phyloP scores from a whole-genome alignment of 441 rosid genomes.

The Adansonia gregorii region DNA sequence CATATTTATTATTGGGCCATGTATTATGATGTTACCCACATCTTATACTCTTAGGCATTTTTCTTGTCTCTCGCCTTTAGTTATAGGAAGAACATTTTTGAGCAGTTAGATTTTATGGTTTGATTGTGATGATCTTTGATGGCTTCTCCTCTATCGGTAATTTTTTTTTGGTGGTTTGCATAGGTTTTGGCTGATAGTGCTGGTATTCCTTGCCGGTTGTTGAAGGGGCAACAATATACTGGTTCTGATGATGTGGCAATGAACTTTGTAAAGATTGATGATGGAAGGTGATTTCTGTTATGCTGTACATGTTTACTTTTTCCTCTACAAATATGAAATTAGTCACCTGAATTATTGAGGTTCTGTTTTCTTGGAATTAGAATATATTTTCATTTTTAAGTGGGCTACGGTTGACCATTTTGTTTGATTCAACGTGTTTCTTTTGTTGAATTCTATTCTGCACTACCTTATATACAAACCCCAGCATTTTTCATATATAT shows the following conservation, averaged over 20 bases:
- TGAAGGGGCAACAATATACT: conserved; percentile 87
- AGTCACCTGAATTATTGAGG: not conserved
- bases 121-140: conserved; percentile 9
- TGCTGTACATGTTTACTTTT: conserved; percentile 14
- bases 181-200: conserved; percentile 89
- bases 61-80: conserved; percentile 21
- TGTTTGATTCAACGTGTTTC: not conserved
- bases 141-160: conserved; percentile 15
- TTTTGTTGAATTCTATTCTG: not conserved
- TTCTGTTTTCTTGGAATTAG: conserved; percentile 6
- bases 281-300: conserved; percentile 74
- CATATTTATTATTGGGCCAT: not conserved
- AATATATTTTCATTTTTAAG: not conserved
- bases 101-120: conserved; percentile 21
- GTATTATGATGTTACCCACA: not conserved
- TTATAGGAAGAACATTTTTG: conserved; percentile 7
- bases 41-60: not conserved
- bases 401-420: not conserved
- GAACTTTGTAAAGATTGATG: conserved; percentile 86
- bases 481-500: conserved; percentile 7
- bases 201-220: conserved; percentile 87
- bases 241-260: conserved; percentile 93
- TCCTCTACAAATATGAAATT: not conserved
- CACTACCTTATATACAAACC: not conserved
- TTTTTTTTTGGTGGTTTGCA: conserved; percentile 18